A percentile compares a stretch with the other conserved stretches of the same genome.
These are phyloP conservation scores for Collybia mongolica DNA, from an alignment of 768 basidiomycete genomes.

Conservation along the genomic window DNA sequence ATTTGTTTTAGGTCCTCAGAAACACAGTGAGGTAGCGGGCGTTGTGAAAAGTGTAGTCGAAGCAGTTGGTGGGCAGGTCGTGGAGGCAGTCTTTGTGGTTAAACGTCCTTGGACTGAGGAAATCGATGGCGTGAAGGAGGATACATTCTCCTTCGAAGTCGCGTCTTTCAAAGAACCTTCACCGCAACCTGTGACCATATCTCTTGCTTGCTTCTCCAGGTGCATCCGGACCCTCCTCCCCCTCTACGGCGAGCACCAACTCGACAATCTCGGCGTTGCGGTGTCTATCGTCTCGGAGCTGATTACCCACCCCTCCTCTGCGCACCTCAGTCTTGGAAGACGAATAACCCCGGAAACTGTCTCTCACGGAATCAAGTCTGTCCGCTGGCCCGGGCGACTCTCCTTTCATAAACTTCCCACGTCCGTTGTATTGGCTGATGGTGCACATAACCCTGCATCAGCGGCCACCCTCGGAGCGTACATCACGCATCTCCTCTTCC, in stretches of 20 bases:
- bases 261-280: slow-evolving; percentile 78
- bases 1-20: slow-evolving; percentile 69
- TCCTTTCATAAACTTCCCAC: slow-evolving; percentile 53
- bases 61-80: slow-evolving; percentile 39
- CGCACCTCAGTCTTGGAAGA: slow-evolving; percentile 16
- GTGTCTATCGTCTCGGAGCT: slow-evolving; percentile 60
- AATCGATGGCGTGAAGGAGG: slow-evolving; percentile 30
- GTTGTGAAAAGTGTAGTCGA: slow-evolving; percentile 44
- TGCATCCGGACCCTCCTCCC: slow-evolving; percentile 54
- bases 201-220: slow-evolving; percentile 41
- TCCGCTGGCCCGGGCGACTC: slow-evolving; percentile 82
- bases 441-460: slow-evolving; percentile 90
- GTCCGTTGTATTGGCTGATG: slow-evolving; percentile 72
- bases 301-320: slow-evolving; percentile 36
- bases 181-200: slow-evolving; percentile 39
- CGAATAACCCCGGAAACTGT: slow-evolving; percentile 52
- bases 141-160: slow-evolving; percentile 28
- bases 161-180: slow-evolving; percentile 32
- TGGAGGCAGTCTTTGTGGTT: slow-evolving; percentile 33
- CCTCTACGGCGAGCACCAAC: slow-evolving; percentile 81
- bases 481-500: slow-evolving; percentile 38
- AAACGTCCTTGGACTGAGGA: slow-evolving; percentile 30
- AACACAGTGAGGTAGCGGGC: slow-evolving; percentile 43
- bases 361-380: slow-evolving; percentile 52
- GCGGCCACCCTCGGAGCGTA: slow-evolving; percentile 67